A percentile compares a stretch with the other conserved stretches of the same genome.
Conservation (phyloP, 2,329 filamentous ascomycete species). For the Colletotrichum navitas region DNA sequence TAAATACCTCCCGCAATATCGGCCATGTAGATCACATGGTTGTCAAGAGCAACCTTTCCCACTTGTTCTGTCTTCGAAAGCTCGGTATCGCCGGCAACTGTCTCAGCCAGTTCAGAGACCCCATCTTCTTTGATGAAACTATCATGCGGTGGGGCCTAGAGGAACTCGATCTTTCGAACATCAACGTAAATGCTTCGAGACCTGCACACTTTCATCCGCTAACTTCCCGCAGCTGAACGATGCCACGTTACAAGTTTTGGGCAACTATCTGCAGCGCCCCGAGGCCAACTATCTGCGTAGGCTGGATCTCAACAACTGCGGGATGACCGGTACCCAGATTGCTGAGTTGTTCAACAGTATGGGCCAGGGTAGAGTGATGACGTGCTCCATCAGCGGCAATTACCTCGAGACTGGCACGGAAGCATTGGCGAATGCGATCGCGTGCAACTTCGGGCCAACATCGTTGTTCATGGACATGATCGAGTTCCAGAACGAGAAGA, state of each 20-base stretch:
- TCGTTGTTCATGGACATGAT: conserved; percentile 68
- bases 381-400: conserved; percentile 64
- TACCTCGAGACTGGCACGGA: conserved; percentile 66
- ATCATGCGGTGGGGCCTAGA: conserved; percentile 62
- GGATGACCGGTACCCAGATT: conserved; percentile 63
- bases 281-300: conserved; percentile 57
- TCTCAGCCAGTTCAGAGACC: conserved; percentile 58
- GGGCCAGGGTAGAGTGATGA: conserved; percentile 61
- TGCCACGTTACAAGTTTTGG: conserved; percentile 61
- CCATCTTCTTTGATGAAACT: conserved; percentile 61
- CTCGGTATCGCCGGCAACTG: conserved; percentile 66
- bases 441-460: conserved; percentile 61
- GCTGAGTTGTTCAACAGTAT: conserved; percentile 65
- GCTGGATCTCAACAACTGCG: conserved; percentile 64
- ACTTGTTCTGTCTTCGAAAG: conserved; percentile 59
- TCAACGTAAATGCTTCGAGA: conserved; percentile 56
- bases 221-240: conserved; percentile 58
- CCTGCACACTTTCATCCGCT: conserved; percentile 37
- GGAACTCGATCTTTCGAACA: conserved; percentile 67
- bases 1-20: conserved; percentile 67
- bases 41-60: conserved; percentile 58
- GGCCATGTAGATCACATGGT: conserved; percentile 64
- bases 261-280: conserved; percentile 58
- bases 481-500: conserved; percentile 65
- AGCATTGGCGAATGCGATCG: conserved; percentile 62